Percentiles rank a stretch among this genome's conserved stretches.
These are phyloP conservation scores for Ophiostoma australiae DNA, from an alignment of 2,329 filamentous ascomycete species.

Conservation along the genomic window DNA sequence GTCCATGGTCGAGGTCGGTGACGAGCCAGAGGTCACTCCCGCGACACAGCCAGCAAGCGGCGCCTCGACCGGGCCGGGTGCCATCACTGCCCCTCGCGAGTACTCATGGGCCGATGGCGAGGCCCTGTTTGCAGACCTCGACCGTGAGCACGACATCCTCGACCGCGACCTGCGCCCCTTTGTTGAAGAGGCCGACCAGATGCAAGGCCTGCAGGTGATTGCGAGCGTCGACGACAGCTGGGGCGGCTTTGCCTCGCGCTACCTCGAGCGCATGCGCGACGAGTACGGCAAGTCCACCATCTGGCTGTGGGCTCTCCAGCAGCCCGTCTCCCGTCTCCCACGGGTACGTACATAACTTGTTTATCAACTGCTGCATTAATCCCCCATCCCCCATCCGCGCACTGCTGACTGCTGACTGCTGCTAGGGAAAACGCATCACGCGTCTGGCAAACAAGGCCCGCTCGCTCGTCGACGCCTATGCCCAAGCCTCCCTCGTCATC, in stretches of 20 bases:
- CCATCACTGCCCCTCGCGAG: neutral
- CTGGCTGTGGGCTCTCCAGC: conserved; percentile 82
- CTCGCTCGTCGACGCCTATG: conserved; percentile 62
- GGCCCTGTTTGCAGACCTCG: conserved; percentile 67
- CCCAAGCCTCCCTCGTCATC: conserved; percentile 70
- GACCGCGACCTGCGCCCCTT: conserved; percentile 89
- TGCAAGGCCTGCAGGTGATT: conserved; percentile 81
- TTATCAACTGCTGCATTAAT: neutral
- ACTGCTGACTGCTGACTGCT: neutral
- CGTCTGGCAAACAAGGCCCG: conserved; percentile 69
- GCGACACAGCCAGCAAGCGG: neutral
- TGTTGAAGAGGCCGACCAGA: conserved; percentile 84
- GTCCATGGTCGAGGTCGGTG: conserved; percentile 69
- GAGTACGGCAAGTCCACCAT: conserved; percentile 85
- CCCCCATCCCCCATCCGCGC: too few species aligned
- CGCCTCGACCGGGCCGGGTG: neutral
- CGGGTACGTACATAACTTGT: conserved; percentile 41
- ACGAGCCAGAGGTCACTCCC: conserved; percentile 24
- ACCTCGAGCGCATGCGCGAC: conserved; percentile 73
- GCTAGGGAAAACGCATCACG: conserved; percentile 56
- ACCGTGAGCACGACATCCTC: conserved; percentile 77
- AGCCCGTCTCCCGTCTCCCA: conserved; percentile 47
- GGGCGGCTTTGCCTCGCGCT: conserved; percentile 70
- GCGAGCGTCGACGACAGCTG: conserved; percentile 70
- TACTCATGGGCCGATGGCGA: conserved; percentile 61